phyloP scores from a whole-genome alignment of 1,139 yeast genomes.

The Debaryomycetaceae sp. region DNA sequence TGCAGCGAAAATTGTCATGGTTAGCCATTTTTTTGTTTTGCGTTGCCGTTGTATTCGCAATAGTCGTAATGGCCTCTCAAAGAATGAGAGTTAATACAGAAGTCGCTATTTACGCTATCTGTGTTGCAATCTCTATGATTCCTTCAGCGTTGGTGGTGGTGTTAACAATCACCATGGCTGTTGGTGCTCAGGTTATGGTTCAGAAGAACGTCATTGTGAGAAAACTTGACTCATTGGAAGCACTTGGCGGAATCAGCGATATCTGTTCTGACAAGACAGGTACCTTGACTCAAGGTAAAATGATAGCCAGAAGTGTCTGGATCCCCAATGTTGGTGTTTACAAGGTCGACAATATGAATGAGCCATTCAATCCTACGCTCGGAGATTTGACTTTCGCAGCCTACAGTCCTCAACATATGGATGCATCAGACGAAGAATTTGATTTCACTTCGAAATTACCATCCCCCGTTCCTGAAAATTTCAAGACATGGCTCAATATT shows the following conservation, averaged over 20 bases:
- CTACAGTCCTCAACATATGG: slow-evolving; percentile 40
- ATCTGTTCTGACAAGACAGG: slow-evolving; percentile 86
- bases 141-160: slow-evolving; percentile 81
- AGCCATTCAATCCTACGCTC: slow-evolving; percentile 69
- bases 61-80: slow-evolving; percentile 78
- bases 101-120: slow-evolving; percentile 80
- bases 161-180: slow-evolving; percentile 81
- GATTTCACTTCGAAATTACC: slow-evolving; percentile 24
- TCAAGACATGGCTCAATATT: slow-evolving; percentile 49
- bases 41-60: slow-evolving; percentile 73
- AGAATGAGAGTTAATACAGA: slow-evolving; percentile 61
- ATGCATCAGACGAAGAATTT: slow-evolving; percentile 36
- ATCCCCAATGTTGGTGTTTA: slow-evolving; percentile 73
- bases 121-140: slow-evolving; percentile 80
- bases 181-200: slow-evolving; percentile 80
- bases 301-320: slow-evolving; percentile 74
- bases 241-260: slow-evolving; percentile 75
- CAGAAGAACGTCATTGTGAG: slow-evolving; percentile 69
- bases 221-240: slow-evolving; percentile 74
- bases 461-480: slow-evolving; percentile 21
- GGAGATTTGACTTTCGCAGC: slow-evolving; percentile 51
- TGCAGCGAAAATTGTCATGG: slow-evolving; percentile 64
- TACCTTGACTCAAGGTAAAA: slow-evolving; percentile 75
- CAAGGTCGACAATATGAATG: slow-evolving; percentile 55
- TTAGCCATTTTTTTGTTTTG: slow-evolving; percentile 66